phyloP scores from a whole-genome alignment of 768 basidiomycete genomes.

The Floccularia luteovirens region DNA sequence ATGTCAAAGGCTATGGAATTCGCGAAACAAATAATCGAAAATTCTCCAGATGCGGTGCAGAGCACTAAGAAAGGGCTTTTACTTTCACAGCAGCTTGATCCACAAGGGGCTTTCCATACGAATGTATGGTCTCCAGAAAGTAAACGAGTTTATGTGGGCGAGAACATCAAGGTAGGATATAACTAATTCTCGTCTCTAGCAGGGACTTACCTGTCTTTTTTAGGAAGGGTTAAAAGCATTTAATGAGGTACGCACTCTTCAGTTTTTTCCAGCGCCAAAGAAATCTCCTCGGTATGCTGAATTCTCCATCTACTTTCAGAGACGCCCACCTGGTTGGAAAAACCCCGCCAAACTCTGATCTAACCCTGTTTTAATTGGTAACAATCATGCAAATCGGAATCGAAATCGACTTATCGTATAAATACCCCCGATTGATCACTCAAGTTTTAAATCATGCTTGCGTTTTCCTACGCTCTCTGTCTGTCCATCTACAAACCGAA shows the following conservation, averaged over 20 bases:
- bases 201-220: slow-evolving; percentile 4
- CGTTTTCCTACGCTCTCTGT: too few species aligned
- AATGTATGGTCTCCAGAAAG: slow-evolving; percentile 41
- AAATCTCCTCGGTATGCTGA: neutral
- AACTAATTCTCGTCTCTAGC: neutral
- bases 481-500: too few species aligned
- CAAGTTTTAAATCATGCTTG: too few species aligned
- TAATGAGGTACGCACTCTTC: slow-evolving; percentile 37
- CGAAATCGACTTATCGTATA: too few species aligned
- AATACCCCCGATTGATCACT: too few species aligned
- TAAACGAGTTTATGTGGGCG: slow-evolving; percentile 46
- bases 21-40: slow-evolving; percentile 50
- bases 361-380: neutral
- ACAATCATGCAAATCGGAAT: too few species aligned
- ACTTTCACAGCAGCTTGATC: slow-evolving; percentile 41
- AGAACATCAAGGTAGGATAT: slow-evolving; percentile 58
- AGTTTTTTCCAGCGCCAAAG: slow-evolving; percentile 2
- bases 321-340: slow-evolving; percentile 9
- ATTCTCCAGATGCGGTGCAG: slow-evolving; percentile 78
- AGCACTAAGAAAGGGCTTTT: slow-evolving; percentile 67
- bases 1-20: slow-evolving; percentile 53
- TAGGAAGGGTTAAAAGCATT: slow-evolving; percentile 73
- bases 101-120: slow-evolving; percentile 39
- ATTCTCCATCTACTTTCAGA: slow-evolving; percentile 3
- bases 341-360: slow-evolving; percentile 6